phyloP scores from a whole-genome alignment of 169 alveolate species.

The Cystoisospora suis region DNA sequence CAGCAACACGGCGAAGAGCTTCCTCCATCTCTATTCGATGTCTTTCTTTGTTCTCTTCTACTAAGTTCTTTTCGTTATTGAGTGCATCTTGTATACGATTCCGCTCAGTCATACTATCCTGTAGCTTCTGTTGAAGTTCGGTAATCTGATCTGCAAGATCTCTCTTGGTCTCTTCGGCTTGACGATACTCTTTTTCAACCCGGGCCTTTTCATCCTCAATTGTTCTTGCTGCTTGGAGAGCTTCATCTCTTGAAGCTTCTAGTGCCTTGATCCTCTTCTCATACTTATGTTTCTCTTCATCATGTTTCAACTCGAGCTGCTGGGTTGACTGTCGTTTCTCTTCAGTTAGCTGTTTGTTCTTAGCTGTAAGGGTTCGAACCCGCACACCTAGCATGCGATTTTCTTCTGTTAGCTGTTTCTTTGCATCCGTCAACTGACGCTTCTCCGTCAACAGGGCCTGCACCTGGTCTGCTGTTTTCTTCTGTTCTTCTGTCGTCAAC shows the following conservation, averaged over 20 bases:
- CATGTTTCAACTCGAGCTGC: neutral
- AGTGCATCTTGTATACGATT: neutral
- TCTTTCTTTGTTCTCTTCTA: conserved; percentile 16
- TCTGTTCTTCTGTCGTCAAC: conserved; percentile 15
- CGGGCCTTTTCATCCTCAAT: neutral
- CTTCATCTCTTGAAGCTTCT: neutral
- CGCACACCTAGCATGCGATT: neutral
- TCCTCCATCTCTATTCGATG: neutral
- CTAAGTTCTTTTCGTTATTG: neutral
- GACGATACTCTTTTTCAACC: neutral
- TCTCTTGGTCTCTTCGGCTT: neutral
- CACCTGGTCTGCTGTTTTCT: neutral
- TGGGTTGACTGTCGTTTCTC: conserved; percentile 1
- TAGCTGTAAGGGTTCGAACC: conserved; percentile 13
- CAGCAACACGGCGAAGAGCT: neutral
- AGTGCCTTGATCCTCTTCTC: neutral
- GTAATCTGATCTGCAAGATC: neutral
- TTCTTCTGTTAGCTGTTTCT: conserved; percentile 20
- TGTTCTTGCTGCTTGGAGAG: neutral
- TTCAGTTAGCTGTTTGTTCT: neutral
- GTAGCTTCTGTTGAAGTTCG: neutral
- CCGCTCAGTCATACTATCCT: neutral
- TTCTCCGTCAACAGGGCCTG: neutral
- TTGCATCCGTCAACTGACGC: neutral
- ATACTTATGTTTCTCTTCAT: neutral